phyloP scores from a whole-genome alignment of 2,329 filamentous ascomycete genomes.

The Fusarium dimerum region DNA sequence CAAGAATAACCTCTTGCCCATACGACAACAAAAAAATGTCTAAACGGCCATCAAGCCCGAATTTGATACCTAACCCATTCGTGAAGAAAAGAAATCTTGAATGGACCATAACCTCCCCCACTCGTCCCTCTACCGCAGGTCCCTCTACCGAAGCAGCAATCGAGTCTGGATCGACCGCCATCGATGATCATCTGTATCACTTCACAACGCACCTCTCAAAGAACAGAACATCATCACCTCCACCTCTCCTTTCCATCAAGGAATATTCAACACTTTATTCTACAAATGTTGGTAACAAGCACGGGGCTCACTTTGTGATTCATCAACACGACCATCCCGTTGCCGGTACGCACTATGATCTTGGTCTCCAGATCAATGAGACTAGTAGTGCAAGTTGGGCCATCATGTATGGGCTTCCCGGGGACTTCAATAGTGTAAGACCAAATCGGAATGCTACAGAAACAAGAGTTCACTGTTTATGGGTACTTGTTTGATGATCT shows the following conservation, averaged over 20 bases:
- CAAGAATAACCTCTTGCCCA: neutral
- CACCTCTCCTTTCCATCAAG: conserved; percentile 37
- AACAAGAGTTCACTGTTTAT: conserved; percentile 61
- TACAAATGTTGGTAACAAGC: conserved; percentile 28
- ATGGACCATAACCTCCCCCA: conserved; percentile 34
- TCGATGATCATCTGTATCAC: conserved; percentile 42
- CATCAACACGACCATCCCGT: conserved; percentile 75
- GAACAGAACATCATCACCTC: conserved; percentile 21
- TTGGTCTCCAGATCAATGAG: conserved; percentile 68
- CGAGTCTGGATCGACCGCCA: conserved; percentile 39
- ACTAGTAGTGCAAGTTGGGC: conserved; percentile 67
- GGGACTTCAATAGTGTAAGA: conserved; percentile 55
- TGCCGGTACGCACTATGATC: conserved; percentile 68
- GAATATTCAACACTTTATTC: conserved; percentile 41
- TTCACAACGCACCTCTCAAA: conserved; percentile 38
- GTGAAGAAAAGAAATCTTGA: conserved; percentile 48
- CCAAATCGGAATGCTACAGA: conserved; percentile 61
- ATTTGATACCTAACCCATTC: conserved; percentile 46
- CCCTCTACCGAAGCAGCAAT: conserved; percentile 33
- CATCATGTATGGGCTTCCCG: conserved; percentile 63
- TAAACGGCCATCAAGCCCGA: conserved; percentile 35
- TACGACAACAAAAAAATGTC: conserved; percentile 2
- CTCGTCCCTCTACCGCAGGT: conserved; percentile 1
- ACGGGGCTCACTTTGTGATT: conserved; percentile 63
- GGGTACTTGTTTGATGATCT: conserved; percentile 40